Conservation (phyloP, 208 protist genomes). For the Endotrypanum monterogeii region DNA sequence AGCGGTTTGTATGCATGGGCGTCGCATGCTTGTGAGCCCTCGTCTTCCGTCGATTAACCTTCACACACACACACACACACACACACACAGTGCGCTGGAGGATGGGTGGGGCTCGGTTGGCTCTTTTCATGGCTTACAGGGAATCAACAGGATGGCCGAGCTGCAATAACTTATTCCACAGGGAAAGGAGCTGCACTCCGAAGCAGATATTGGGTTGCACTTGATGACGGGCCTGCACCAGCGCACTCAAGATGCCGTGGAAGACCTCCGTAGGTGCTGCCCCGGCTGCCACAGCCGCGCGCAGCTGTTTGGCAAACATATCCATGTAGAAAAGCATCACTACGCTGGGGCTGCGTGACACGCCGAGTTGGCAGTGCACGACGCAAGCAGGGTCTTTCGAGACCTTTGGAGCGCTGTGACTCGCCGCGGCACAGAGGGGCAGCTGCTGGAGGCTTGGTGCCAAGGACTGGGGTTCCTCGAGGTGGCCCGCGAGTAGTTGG, state of each 20-base stretch:
- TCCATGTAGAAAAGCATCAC: slow-evolving; percentile 56
- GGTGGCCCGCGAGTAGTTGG: not conserved
- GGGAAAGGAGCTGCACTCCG: slow-evolving; percentile 49
- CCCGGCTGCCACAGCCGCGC: not conserved
- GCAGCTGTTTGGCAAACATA: slow-evolving; percentile 7
- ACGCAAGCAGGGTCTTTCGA: slow-evolving; percentile 36
- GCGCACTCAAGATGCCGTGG: slow-evolving; percentile 34
- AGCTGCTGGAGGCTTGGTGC: not conserved
- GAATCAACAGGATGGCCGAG: not conserved
- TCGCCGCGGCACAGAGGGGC: not conserved
- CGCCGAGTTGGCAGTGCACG: slow-evolving; percentile 83
- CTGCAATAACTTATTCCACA: slow-evolving; percentile 38
- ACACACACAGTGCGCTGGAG: slow-evolving; percentile 2
- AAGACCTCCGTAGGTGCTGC: slow-evolving; percentile 7
- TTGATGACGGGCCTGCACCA: slow-evolving; percentile 45
- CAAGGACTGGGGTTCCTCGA: not conserved
- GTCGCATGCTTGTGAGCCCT: not conserved
- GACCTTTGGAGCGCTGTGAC: not conserved
- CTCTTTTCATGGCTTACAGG: not conserved
- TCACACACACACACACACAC: not conserved
- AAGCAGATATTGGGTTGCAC: slow-evolving; percentile 79
- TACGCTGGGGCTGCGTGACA: slow-evolving; percentile 75
- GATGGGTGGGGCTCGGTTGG: not conserved
- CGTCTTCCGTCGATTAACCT: not conserved
- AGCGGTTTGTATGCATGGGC: not conserved